Evolutionary conservation across 2,329 filamentous ascomycete species (phyloP).

Genomic region (Cladophialophora immunda): DNA sequence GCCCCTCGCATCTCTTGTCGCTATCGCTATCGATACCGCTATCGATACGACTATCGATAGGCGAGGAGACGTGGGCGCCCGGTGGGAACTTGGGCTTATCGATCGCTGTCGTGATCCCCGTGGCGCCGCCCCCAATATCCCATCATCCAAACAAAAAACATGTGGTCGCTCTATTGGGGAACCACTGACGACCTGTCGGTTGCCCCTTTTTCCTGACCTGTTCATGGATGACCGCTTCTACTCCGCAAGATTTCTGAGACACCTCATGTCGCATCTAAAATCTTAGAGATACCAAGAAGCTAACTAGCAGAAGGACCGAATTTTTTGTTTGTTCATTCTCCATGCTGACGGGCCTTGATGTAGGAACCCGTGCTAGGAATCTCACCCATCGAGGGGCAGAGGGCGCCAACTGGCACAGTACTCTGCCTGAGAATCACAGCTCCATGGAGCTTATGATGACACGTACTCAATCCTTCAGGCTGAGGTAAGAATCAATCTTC

Average conservation of each 20-base stretch:
- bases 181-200: not conserved
- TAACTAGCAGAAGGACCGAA: not conserved
- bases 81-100: not conserved
- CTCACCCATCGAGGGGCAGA: not conserved
- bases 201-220: not conserved
- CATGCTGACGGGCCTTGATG: not conserved
- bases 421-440: not conserved
- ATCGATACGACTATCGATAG: constrained; percentile 1
- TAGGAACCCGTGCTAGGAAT: not conserved
- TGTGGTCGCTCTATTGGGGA: not conserved
- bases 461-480: constrained; percentile 8
- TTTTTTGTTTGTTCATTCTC: not conserved
- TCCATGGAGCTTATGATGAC: not conserved
- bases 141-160: not conserved
- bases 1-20: not conserved
- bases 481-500: constrained; percentile 1
- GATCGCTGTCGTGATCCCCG: not conserved
- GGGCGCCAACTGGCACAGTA: constrained; percentile 6
- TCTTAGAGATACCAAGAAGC: not conserved
- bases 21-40: not conserved
- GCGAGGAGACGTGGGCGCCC: not conserved
- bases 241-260: not conserved
- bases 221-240: not conserved
- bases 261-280: not conserved
- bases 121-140: not conserved